Evolutionary conservation across 345 rosid genomes (phyloP), one percentile per base, ranked within the genome.

Genomic region (Syzygium jambos): DNA sequence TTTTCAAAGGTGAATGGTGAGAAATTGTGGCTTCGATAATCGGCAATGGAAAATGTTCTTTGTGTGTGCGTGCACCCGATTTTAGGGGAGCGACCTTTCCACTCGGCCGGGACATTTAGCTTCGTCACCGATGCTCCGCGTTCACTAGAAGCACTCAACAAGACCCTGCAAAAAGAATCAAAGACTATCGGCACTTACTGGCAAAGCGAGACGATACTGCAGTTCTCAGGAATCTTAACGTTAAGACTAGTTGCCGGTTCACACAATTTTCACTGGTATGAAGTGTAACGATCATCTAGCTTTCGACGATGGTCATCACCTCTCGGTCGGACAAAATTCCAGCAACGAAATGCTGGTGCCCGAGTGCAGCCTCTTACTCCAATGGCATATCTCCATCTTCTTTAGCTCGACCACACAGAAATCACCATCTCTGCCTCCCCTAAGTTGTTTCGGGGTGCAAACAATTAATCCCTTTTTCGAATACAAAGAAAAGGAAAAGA

Each of bases 401-500:
- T 94, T 96, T 11, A 95, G 91, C 88, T 96, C 95, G 30, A 94
- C 98, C 29, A 95, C 98, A 85, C 96, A 93, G 46, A 98, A 86
- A 88, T 96, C 97, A 77, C 99, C 99, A 86, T 98, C 98, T 91
- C 93, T 94, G 91, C 98, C 96, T 90, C 97, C 99, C 89, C 82
- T 73, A 73, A 9, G 49, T 19, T 73, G 43, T 73, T 38, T 25
- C 14, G 11, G 4, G 27, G 14, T 38, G 49, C 82, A 73, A 49
- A 38, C 49, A 73, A 19, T 73, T 19, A 73, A 2, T 73, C 27
- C 82, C 8, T 0, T 19, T 9, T 73, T 16, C 1, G 8, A 25
- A 73, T 38, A 19, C 14, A 19, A 73, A 25, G 80, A 19, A 22
- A 73, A 73, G 49, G 27, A 14, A 14, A 73, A 73, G 21, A 6